Evolutionary conservation across 2,329 filamentous ascomycete genomes (phyloP).

Genomic region (Trichophaea hybrida): DNA sequence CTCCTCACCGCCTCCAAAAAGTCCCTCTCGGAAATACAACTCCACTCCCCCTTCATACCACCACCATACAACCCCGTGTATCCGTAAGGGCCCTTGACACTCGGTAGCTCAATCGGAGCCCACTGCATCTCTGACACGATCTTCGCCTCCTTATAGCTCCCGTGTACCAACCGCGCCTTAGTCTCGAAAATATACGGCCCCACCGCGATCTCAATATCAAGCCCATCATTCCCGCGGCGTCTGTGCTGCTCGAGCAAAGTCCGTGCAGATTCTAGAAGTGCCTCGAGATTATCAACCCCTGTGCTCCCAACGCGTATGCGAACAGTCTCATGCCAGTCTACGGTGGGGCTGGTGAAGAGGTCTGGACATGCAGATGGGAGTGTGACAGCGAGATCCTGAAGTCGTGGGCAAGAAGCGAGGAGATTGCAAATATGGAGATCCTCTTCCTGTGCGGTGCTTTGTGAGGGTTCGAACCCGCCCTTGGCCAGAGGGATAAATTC

Average conservation of each 20-base stretch:
- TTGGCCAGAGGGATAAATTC: constrained; percentile 19
- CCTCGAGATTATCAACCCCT: constrained; percentile 11
- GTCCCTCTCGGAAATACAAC: constrained; percentile 22
- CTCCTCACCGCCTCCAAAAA: constrained; percentile 26
- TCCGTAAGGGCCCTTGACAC: constrained; percentile 27
- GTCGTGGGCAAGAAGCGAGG: constrained; percentile 17
- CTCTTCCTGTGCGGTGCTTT: constrained; percentile 6
- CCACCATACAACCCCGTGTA: constrained; percentile 27
- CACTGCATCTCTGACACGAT: constrained; percentile 22
- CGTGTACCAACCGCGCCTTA: constrained; percentile 24
- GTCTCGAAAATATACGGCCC: constrained; percentile 25
- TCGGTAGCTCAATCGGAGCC: constrained; percentile 15
- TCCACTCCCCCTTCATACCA: constrained; percentile 24
- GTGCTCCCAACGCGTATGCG: constrained; percentile 15
- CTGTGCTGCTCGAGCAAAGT: constrained; percentile 15
- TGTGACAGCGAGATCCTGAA: constrained; percentile 20
- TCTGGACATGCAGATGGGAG: constrained; percentile 17
- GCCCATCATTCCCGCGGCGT: constrained; percentile 9
- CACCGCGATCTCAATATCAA: constrained; percentile 26
- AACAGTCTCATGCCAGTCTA: constrained; percentile 22
- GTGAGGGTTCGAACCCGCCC: constrained; percentile 14
- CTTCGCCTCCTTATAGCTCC: constrained; percentile 23
- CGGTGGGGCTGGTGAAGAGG: constrained; percentile 15
- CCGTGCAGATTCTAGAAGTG: constrained; percentile 21
- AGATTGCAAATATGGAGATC: constrained; percentile 21